These are phyloP conservation scores for Ophiostoma piceae DNA, from an alignment of 2,329 filamentous ascomycete species.

Conservation along the genomic window DNA sequence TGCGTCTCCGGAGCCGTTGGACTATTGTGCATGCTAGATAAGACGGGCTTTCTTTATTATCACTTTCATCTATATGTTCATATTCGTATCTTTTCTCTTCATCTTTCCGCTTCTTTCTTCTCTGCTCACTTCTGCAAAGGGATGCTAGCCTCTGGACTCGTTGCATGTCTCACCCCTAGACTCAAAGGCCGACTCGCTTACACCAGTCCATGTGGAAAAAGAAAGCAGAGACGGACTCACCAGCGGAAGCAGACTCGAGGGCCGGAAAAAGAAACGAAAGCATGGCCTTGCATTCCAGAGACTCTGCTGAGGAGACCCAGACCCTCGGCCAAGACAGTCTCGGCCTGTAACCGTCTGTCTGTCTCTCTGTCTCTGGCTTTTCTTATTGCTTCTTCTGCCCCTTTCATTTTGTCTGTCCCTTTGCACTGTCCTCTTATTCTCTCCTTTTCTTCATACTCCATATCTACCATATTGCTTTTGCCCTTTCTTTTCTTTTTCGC, in stretches of 20 bases:
- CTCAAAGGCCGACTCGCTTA: background rate
- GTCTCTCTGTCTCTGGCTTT: background rate
- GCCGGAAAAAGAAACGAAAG: slow-evolving; percentile 1
- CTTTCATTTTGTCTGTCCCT: background rate
- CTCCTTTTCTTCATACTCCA: background rate
- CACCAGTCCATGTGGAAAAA: background rate
- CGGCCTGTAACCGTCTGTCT: background rate
- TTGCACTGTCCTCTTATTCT: background rate
- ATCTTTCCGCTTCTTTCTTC: background rate
- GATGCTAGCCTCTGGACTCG: slow-evolving; percentile 1
- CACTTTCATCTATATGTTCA: too few relatives aligned
- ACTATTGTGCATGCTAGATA: too few relatives aligned
- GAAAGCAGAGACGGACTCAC: too few relatives aligned
- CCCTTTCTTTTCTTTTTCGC: background rate
- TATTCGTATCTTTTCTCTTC: background rate
- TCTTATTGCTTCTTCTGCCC: background rate
- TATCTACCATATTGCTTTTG: background rate
- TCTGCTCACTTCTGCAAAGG: background rate
- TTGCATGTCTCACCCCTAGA: slow-evolving; percentile 6
- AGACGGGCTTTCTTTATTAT: too few relatives aligned
- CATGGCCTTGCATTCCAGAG: background rate
- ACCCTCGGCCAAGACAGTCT: background rate
- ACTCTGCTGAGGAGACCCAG: background rate
- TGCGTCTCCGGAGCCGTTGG: background rate
- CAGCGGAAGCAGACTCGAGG: background rate